Evolutionary conservation across 495 filamentous ascomycete genomes (phyloP).

Genomic region (Aspergillus egyptiacus): DNA sequence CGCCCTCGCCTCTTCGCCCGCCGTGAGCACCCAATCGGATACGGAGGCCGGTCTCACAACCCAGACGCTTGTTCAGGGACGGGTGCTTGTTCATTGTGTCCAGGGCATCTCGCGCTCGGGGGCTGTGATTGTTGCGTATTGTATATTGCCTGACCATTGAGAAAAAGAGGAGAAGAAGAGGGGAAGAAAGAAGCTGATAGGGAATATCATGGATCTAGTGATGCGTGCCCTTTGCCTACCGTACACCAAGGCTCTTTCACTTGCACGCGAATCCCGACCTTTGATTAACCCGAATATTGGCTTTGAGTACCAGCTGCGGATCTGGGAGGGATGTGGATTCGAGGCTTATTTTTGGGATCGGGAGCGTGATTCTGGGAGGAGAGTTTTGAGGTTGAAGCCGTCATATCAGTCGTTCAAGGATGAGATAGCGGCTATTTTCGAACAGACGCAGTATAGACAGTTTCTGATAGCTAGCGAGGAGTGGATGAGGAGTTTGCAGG

Average conservation of each 20-base stretch:
- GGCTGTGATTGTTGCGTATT: constrained; percentile 6
- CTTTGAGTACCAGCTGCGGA: constrained; percentile 5
- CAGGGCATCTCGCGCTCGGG: constrained; percentile 9
- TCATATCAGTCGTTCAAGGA: not conserved
- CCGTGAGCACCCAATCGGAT: not conserved
- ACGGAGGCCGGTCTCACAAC: not conserved
- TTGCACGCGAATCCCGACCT: not conserved
- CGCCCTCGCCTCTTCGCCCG: not conserved
- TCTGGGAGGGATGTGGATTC: constrained; percentile 1
- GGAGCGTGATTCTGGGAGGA: not conserved
- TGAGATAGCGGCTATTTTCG: not conserved
- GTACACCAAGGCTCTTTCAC: not conserved
- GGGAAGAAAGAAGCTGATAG: not conserved
- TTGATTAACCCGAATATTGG: constrained; percentile 8
- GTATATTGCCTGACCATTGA: not conserved
- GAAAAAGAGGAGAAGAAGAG: not conserved
- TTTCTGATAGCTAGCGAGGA: not conserved
- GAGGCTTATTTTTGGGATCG: too few species aligned
- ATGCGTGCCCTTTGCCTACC: not conserved
- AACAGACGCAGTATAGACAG: not conserved
- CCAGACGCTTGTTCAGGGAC: not conserved
- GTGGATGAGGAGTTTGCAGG: not conserved
- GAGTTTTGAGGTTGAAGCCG: not conserved
- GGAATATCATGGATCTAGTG: too few species aligned
- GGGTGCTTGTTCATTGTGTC: constrained; percentile 7